Conservation (phyloP, 2,329 filamentous ascomycete genomes). For the Trichoderma hamatum region DNA sequence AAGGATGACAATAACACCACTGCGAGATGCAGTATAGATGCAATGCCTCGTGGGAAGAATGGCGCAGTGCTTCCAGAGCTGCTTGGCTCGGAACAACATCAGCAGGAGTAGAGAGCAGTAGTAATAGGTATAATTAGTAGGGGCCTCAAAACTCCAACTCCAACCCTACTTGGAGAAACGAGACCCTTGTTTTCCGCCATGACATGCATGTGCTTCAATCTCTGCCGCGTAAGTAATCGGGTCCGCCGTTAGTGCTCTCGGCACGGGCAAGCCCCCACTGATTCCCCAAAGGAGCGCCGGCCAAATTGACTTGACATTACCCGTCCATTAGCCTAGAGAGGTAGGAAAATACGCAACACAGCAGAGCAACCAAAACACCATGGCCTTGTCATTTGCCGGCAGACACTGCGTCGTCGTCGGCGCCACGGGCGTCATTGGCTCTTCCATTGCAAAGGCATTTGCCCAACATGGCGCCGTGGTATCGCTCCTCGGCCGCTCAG, state of each 20-base stretch:
- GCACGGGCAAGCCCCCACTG: background rate
- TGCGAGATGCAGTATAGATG: background rate
- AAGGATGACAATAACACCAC: background rate
- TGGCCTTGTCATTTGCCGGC: conserved; percentile 46
- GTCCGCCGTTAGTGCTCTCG: background rate
- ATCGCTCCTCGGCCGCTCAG: conserved; percentile 63
- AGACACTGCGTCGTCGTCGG: conserved; percentile 67
- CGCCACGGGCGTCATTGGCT: conserved; percentile 70
- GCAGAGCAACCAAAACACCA: background rate
- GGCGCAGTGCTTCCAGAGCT: background rate
- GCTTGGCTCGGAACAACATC: background rate
- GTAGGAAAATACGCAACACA: background rate
- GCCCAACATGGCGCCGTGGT: conserved; percentile 62
- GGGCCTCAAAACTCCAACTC: background rate
- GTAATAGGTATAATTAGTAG: no score
- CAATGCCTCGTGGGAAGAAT: background rate
- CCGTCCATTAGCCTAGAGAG: background rate
- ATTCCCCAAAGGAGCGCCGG: conserved; percentile 6
- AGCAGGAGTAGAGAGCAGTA: no score
- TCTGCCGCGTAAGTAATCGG: background rate
- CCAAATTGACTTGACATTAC: background rate
- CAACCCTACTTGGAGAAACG: background rate
- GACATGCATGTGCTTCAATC: background rate
- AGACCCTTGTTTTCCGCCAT: background rate
- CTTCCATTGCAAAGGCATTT: conserved; percentile 68